These are phyloP conservation scores for Eucalyptus grandis DNA, from an alignment of 345 rosid genomes.

Conservation along the genomic window DNA sequence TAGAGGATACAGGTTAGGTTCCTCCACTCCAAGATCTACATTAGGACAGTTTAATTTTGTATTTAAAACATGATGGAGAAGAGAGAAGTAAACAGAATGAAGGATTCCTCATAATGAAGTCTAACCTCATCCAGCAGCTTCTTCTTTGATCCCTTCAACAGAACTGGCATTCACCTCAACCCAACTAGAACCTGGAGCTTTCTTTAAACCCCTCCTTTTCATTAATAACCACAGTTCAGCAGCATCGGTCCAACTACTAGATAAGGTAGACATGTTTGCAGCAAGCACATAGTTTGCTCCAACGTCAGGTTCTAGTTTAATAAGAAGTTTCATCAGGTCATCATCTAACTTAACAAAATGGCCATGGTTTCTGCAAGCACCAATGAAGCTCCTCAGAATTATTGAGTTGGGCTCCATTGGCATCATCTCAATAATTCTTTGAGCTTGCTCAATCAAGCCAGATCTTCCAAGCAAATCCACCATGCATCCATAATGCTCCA, in stretches of 20 bases:
- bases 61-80: not conserved
- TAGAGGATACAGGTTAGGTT: not conserved
- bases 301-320: constrained; percentile 1
- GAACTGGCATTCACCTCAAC: not conserved
- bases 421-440: constrained; percentile 4
- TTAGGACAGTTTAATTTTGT: not conserved
- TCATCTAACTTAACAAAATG: not conserved
- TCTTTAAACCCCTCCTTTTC: constrained; percentile 2
- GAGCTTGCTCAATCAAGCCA: constrained; percentile 16
- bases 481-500: constrained; percentile 21
- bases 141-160: not conserved
- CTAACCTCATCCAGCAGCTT: not conserved
- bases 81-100: not conserved
- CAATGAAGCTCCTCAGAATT: constrained; percentile 12
- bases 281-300: constrained; percentile 14
- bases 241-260: constrained; percentile 9
- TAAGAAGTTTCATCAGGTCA: not conserved
- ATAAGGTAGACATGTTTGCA: constrained; percentile 3
- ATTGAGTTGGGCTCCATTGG: constrained; percentile 12
- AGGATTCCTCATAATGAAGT: not conserved
- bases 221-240: constrained; percentile 3
- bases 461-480: constrained; percentile 23
- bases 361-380: constrained; percentile 9
- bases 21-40: not conserved
- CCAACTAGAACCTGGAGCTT: constrained; percentile 9